phyloP scores from a whole-genome alignment of 805 yeast species.

The Grigorovia humatica region DNA sequence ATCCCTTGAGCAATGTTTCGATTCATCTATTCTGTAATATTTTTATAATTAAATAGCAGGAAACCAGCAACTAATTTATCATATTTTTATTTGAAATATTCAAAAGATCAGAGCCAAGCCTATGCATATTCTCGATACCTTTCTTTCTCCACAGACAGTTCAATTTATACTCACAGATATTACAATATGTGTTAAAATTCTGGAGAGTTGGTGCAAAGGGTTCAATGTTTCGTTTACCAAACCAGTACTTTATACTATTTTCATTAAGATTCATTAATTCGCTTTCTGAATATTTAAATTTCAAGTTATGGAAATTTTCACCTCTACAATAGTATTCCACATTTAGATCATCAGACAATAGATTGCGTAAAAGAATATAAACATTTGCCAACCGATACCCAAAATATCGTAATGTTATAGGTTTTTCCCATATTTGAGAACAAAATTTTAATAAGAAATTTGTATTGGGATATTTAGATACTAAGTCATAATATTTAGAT shows the following conservation, averaged over 20 bases:
- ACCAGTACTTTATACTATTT: conserved; percentile 43
- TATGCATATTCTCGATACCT: conserved; percentile 12
- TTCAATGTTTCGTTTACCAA: conserved; percentile 42
- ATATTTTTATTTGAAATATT: not conserved
- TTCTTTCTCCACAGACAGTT: conserved; percentile 34
- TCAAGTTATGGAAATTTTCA: conserved; percentile 32
- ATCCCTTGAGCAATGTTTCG: too few species aligned
- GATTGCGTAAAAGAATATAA: conserved; percentile 15
- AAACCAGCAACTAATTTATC: too few species aligned
- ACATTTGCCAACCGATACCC: conserved; percentile 46
- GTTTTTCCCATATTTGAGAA: conserved; percentile 35
- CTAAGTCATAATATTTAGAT: conserved; percentile 8
- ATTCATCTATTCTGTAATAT: too few species aligned
- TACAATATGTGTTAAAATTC: conserved; percentile 37
- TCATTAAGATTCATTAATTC: conserved; percentile 25
- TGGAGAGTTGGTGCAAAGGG: conserved; percentile 29
- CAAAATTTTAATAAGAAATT: conserved; percentile 26
- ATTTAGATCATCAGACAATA: conserved; percentile 31
- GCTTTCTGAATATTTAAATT: conserved; percentile 31
- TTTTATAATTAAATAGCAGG: too few species aligned
- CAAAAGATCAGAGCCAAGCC: conserved; percentile 7
- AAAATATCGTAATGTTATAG: conserved; percentile 47
- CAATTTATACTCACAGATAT: conserved; percentile 41
- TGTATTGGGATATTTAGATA: conserved; percentile 5
- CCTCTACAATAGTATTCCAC: conserved; percentile 44